phyloP scores from a whole-genome alignment of 108 stramenopile genomes.

The Epithemia pelagica region DNA sequence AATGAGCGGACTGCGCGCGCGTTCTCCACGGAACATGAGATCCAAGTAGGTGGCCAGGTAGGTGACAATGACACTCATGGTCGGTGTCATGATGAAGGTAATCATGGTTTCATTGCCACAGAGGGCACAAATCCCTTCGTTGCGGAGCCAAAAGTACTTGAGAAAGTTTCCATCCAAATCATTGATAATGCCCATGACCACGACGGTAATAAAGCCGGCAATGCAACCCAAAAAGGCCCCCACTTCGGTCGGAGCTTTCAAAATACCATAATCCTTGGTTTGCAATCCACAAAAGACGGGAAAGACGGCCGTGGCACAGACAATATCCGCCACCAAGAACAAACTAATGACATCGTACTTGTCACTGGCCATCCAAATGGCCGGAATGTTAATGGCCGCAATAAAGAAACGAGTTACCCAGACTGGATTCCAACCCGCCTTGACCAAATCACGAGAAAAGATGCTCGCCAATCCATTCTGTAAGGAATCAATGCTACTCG shows the following conservation, averaged over 20 bases:
- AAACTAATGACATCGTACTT: constrained; percentile 59
- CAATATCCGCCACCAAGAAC: constrained; percentile 77
- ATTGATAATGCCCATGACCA: constrained; percentile 56
- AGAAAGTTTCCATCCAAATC: constrained; percentile 46
- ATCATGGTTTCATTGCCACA: constrained; percentile 69
- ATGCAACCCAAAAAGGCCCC: constrained; percentile 62
- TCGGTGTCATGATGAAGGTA: constrained; percentile 68
- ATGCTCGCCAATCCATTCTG: constrained; percentile 63
- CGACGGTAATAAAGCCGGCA: constrained; percentile 53
- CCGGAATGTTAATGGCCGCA: constrained; percentile 52
- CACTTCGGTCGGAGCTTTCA: constrained; percentile 65
- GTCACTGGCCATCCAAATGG: constrained; percentile 44
- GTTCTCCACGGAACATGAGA: constrained; percentile 49
- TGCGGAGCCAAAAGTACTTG: constrained; percentile 73
- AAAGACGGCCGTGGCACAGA: constrained; percentile 64
- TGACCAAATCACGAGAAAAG: constrained; percentile 46
- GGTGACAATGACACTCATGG: constrained; percentile 36
- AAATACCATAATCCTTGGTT: constrained; percentile 38
- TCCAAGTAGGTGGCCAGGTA: constrained; percentile 57
- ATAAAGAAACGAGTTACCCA: constrained; percentile 38
- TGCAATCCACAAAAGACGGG: constrained; percentile 69
- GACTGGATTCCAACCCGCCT: constrained; percentile 36
- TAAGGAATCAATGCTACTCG: constrained; percentile 58
- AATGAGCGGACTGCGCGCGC: constrained; percentile 46
- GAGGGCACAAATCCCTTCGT: constrained; percentile 53